Evolutionary conservation across 2,329 filamentous ascomycete genomes (phyloP).

Genomic region (Pseudogymnoascus sp.): DNA sequence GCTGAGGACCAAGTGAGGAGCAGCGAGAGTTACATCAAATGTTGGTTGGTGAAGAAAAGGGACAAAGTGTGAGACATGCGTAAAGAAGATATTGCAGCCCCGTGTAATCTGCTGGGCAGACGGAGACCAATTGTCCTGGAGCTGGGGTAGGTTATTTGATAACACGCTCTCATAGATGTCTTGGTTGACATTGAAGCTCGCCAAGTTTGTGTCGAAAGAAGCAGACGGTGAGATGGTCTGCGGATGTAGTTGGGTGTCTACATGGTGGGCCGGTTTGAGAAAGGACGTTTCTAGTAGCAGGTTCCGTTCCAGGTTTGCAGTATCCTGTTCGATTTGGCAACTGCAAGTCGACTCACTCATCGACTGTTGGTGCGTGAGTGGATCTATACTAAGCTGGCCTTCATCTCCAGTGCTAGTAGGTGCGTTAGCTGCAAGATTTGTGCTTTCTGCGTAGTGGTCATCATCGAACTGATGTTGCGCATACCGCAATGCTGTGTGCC

Average conservation of each 20-base stretch:
- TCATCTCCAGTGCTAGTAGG: constrained; percentile 1
- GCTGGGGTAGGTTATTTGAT: constrained; percentile 15
- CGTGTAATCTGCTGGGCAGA: constrained; percentile 26
- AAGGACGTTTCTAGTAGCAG: constrained; percentile 17
- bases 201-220: constrained; percentile 4
- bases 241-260: background rate
- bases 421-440: background rate
- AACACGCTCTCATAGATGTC: constrained; percentile 15
- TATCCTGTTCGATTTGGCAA: constrained; percentile 13
- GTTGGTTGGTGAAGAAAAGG: constrained; percentile 33
- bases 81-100: constrained; percentile 32
- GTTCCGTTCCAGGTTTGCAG: constrained; percentile 17
- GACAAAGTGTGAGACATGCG: constrained; percentile 31
- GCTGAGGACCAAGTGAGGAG: constrained; percentile 27
- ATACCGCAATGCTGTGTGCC: constrained; percentile 7
- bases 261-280: constrained; percentile 6
- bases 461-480: constrained; percentile 6
- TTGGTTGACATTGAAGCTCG: constrained; percentile 1
- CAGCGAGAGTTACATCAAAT: constrained; percentile 24
- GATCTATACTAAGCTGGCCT: background rate
- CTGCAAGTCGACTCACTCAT: constrained; percentile 10
- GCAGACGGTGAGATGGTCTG: background rate
- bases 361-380: constrained; percentile 7
- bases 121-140: constrained; percentile 28
- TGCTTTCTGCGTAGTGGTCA: background rate